phyloP scores from a whole-genome alignment of 2,329 filamentous ascomycete genomes.

The Phaeomoniella chlamydospora region DNA sequence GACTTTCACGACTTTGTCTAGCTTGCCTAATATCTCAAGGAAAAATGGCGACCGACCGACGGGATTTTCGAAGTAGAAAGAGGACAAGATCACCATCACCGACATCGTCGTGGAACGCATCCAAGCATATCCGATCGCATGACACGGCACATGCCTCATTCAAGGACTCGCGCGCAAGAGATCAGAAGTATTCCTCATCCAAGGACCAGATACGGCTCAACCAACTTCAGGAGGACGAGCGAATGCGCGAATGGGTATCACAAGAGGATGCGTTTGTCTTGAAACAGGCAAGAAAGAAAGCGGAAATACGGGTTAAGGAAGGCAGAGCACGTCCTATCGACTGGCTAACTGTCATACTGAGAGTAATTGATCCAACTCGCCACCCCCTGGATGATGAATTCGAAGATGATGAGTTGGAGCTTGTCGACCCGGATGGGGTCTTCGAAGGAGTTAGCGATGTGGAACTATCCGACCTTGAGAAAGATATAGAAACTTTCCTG shows the following conservation, averaged over 20 bases:
- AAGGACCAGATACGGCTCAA: conserved; percentile 32
- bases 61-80: not conserved
- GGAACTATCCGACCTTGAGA: conserved; percentile 61
- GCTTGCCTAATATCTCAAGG: not conserved
- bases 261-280: conserved; percentile 94
- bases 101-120: not conserved
- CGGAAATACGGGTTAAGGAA: conserved; percentile 83
- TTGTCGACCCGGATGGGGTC: conserved; percentile 68
- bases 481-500: conserved; percentile 68
- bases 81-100: not conserved
- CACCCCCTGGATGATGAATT: conserved; percentile 73
- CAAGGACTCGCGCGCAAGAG: conserved; percentile 6
- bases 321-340: conserved; percentile 85
- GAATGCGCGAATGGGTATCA: conserved; percentile 71
- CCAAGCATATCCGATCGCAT: conserved; percentile 1
- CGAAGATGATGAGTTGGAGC: conserved; percentile 58
- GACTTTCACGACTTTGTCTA: too few relatives aligned
- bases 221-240: conserved; percentile 58
- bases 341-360: conserved; percentile 79
- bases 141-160: too few relatives aligned
- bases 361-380: conserved; percentile 72
- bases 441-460: conserved; percentile 56
- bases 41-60: not conserved
- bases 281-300: conserved; percentile 96
- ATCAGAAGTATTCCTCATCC: conserved; percentile 8